Percentiles rank a stretch among this genome's conserved stretches.
Conservation (phyloP, 1,284 basidiomycete species). For the Agaricales sp. region DNA sequence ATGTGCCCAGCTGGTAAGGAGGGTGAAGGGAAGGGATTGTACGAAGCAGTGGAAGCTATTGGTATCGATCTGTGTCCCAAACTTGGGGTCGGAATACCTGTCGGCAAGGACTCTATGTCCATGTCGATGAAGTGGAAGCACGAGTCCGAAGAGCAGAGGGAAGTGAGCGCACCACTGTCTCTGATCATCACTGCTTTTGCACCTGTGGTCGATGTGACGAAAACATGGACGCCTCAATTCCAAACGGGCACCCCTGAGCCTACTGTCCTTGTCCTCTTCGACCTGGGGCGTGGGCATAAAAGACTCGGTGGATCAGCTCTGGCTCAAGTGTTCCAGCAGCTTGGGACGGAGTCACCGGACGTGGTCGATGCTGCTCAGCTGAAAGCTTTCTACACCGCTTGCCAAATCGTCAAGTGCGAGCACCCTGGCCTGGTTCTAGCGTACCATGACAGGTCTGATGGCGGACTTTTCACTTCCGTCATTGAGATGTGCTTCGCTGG, state of each 20-base stretch:
- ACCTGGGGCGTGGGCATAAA: constrained; percentile 78
- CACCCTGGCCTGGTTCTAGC: constrained; percentile 71
- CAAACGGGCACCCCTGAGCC: constrained; percentile 52
- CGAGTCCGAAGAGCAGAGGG: constrained; percentile 48
- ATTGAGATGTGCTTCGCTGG: constrained; percentile 98
- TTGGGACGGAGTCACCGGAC: constrained; percentile 84
- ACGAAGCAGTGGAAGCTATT: constrained; percentile 88
- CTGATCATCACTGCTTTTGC: constrained; percentile 94
- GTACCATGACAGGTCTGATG: constrained; percentile 97
- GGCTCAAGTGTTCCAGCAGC: constrained; percentile 90
- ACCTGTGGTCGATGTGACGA: constrained; percentile 68
- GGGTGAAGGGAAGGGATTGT: constrained; percentile 87
- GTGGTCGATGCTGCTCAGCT: constrained; percentile 73
- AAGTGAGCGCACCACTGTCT: constrained; percentile 87
- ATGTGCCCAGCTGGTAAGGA: constrained; percentile 93
- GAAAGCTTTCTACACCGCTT: constrained; percentile 77
- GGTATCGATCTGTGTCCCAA: constrained; percentile 94
- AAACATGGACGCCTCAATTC: constrained; percentile 92
- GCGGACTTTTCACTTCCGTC: constrained; percentile 86
- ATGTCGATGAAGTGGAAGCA: constrained; percentile 95
- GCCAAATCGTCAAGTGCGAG: constrained; percentile 54
- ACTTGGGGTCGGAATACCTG: constrained; percentile 90
- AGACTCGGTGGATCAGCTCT: constrained; percentile 92
- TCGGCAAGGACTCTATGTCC: constrained; percentile 99
- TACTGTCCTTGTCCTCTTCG: constrained; percentile 82